Conservation (phyloP, 2,329 filamentous ascomycete species). For the Apiospora rasikravindrae region DNA sequence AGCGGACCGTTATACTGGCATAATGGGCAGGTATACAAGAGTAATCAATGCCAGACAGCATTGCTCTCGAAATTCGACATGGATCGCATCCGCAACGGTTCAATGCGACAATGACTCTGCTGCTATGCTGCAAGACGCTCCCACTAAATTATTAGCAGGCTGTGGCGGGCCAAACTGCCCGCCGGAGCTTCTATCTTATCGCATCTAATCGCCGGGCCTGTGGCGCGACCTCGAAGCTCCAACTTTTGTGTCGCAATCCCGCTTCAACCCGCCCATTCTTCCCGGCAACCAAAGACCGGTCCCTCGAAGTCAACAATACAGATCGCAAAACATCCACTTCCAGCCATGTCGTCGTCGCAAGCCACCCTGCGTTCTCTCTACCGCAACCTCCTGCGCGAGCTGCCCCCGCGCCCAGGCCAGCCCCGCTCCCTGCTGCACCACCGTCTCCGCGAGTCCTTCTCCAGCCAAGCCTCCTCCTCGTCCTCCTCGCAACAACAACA, state of each 20-base stretch:
- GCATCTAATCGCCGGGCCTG: constrained; percentile 7
- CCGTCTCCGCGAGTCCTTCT: constrained; percentile 70
- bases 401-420: constrained; percentile 69
- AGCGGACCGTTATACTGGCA: background rate
- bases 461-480: constrained; percentile 36
- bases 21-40: background rate
- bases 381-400: constrained; percentile 85
- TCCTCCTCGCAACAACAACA: constrained; percentile 22
- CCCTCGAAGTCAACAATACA: background rate
- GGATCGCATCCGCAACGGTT: background rate
- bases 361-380: constrained; percentile 77
- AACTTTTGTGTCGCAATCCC: constrained; percentile 1
- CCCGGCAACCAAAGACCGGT: background rate
- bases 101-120: background rate
- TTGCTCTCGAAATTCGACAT: background rate
- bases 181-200: constrained; percentile 25
- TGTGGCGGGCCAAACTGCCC: background rate
- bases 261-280: background rate
- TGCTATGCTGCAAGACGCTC: background rate
- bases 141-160: background rate
- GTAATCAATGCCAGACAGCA: background rate
- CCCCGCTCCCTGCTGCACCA: constrained; percentile 71
- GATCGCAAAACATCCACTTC: background rate
- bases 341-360: constrained; percentile 39
- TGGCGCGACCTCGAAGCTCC: background rate